Base-by-base conservation (phyloP, 2,329 filamentous ascomycete genomes). In the Penicillium expansum region DNA sequence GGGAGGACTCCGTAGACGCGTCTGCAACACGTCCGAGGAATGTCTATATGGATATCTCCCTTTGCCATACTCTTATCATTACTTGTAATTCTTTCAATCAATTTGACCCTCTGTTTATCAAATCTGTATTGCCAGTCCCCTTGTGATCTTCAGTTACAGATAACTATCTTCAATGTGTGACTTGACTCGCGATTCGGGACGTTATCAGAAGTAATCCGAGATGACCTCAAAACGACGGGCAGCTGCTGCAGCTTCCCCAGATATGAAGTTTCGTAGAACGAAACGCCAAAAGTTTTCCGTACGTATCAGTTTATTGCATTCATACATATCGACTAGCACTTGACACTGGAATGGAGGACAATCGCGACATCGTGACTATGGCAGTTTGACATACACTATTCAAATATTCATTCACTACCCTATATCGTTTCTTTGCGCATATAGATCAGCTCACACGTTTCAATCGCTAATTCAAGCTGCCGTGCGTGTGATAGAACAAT, bases 281-380 rank as follows among this genome's bases (percentile, higher is more conserved):
- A 86, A 86, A 78, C 81, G 82, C 70, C 78, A 81, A 73, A 84
- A 83, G 75, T 67, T 82, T 58, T 78, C 82, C 76, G 83, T 86
- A 79, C 77, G 83, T 84, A 48, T 57, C 47, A 43, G 42, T 45
- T 52, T 43, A 1, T 27, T 44, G 9, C 24, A 43, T n/a, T 27
- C 11, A 27, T 11, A 9, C 10, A 27, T 24, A 9, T 33, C 10
- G 30, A 20, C 33, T 43, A 18, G 37, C 18, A 10, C 37, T 39
- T n/a, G 18, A n/a, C 11, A 16, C 22, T 27, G 24, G 24, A n/a
- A 35, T 47, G 39, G 29, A 37, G 16, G 33, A 6, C 32, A 22
- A 11, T 16, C 7, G 24, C 47, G n/a, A 37, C 22, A 18, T 27
- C 16, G 20, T 35, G 32, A 29, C 13, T 11, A 11, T 38, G 20